These are phyloP conservation scores for Cladobotryum protrusum DNA, from an alignment of 2,329 filamentous ascomycete genomes.

Conservation along the genomic window DNA sequence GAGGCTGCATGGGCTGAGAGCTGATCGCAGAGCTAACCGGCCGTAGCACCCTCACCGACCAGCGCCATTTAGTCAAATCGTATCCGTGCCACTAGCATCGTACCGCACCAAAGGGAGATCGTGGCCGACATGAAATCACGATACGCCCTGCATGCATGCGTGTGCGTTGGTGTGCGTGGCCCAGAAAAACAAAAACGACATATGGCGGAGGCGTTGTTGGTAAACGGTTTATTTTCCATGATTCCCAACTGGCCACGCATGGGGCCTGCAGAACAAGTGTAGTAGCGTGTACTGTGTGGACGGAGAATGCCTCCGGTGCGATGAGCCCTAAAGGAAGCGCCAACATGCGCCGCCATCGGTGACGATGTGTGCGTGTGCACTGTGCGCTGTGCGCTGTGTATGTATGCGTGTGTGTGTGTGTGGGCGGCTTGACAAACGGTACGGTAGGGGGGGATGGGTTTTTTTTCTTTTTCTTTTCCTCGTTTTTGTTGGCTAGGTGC, in stretches of 20 bases:
- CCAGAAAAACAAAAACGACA: neutral
- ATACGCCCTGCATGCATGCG: conserved; percentile 1
- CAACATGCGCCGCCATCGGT: no score
- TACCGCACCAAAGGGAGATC: neutral
- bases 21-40: neutral
- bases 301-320: no score
- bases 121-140: neutral
- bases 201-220: neutral
- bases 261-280: no score
- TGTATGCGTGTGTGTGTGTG: no score
- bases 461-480: no score
- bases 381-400: no score
- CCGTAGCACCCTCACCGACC: neutral
- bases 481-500: neutral
- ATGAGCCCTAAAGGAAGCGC: no score
- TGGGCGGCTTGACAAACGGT: no score
- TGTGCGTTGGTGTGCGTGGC: neutral
- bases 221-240: neutral
- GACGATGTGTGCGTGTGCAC: no score
- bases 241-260: neutral
- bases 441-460: no score
- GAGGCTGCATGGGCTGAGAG: neutral
- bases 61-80: neutral
- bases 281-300: no score
- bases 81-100: conserved; percentile 3